These are phyloP conservation scores for Phyllosticta ampelicida DNA, from an alignment of 2,329 filamentous ascomycete species.

Conservation along the genomic window DNA sequence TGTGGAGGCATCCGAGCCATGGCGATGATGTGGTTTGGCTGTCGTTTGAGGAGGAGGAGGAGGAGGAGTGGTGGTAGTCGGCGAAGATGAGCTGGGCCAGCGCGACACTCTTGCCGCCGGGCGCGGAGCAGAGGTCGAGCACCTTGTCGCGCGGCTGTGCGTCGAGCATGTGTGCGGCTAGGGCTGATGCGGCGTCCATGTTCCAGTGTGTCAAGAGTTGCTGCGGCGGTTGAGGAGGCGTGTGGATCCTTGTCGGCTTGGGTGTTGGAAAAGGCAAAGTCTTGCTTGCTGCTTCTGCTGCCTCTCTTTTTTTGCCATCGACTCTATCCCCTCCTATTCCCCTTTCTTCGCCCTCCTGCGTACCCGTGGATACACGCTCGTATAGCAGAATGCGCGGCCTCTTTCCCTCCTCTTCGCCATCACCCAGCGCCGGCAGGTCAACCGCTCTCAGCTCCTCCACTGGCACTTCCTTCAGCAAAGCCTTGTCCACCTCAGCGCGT, in stretches of 20 bases:
- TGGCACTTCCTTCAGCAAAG: neutral
- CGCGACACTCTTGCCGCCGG: constrained; percentile 27
- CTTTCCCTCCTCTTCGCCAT: neutral
- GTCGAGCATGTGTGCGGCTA: constrained; percentile 23
- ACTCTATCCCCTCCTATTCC: neutral
- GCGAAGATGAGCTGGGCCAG: constrained; percentile 24
- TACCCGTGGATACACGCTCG: neutral
- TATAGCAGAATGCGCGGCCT: neutral
- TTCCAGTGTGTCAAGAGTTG: constrained; percentile 20
- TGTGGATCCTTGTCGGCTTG: neutral
- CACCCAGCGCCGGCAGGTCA: neutral
- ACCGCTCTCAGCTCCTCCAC: neutral
- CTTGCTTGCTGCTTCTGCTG: neutral
- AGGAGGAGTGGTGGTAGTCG: constrained; percentile 9
- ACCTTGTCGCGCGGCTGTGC: constrained; percentile 27
- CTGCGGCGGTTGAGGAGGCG: neutral
- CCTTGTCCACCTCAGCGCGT: neutral
- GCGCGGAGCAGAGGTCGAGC: constrained; percentile 32
- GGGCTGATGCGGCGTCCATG: constrained; percentile 16
- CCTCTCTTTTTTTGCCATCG: neutral
- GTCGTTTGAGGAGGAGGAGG: neutral
- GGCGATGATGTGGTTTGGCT: neutral
- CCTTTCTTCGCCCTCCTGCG: neutral
- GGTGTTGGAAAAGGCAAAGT: constrained; percentile 16
- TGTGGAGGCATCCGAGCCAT: constrained; percentile 24